Base-by-base conservation (phyloP, 179 eudicot species). In the Heliamphora pulchella region DNA sequence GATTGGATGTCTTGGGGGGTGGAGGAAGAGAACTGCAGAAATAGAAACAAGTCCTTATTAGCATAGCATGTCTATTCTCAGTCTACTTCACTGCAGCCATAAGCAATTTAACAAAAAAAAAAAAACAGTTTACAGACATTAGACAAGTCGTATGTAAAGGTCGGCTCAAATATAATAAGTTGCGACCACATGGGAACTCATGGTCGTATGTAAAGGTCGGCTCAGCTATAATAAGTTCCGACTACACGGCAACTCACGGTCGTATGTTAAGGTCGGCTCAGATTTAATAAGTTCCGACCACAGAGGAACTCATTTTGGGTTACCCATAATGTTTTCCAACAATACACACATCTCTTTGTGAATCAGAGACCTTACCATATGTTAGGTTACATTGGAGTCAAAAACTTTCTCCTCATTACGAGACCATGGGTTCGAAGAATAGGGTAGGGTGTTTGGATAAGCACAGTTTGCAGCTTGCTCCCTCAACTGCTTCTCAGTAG, bases 401-500 rank as follows among this genome's bases (percentile, higher is more conserved):
- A 18, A 67, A 39, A 41, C 71, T 41, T 39, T 67, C 43, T 43
- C 13, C 50, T 41, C 17, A 43, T 8, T 48, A 67, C 2, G 6
- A 8, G n/a, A 17, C 71, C 39, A 50, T 20, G 50, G 50, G 50
- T 72, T 22, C 3, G 31, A 72, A 22, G 18, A 22, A 53, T 53
- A 71, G 41, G 62, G 13, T 48, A 22, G 41, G 62, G 13, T 48
- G 22, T 67, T 31, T 41, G 4, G 7, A 39, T 6, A 4, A 41
- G 8, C 10, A 10, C 31, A 39, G 13, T 59, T 4, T 39, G 64
- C 57, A 71, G 20, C 44, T 76, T 88, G 89, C 43, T 86, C 87
- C 51, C 79, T 71, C 74, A 75, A 76, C 63, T 51, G 64, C 15
- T 74, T 64, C 82, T 86, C 39, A 75, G 81, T 65, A 94, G 84